Evolutionary conservation across 345 rosid species (phyloP).

Genomic region (Populus deltoides): DNA sequence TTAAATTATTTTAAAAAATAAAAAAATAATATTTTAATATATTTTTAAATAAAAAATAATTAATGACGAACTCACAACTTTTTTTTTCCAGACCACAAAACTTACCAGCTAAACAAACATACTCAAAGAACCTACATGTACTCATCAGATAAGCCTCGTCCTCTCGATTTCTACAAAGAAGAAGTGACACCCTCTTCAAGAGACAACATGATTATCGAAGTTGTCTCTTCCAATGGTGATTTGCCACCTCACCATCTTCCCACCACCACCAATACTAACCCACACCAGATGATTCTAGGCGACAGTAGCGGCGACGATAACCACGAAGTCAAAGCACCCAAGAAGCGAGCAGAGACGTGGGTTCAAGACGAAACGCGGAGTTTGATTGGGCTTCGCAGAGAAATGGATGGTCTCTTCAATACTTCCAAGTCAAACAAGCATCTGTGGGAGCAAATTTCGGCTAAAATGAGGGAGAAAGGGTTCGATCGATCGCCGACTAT

Average conservation of each 20-base stretch:
- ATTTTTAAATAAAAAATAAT: too few relatives aligned
- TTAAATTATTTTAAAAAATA: too few relatives aligned
- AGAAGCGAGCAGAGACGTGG: constrained; percentile 99
- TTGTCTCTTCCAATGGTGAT: constrained; percentile 55
- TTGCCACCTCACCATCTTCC: constrained; percentile 45
- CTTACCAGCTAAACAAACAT: too few relatives aligned
- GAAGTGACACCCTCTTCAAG: constrained; percentile 37
- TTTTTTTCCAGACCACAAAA: too few relatives aligned
- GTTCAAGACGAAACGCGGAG: constrained; percentile 90
- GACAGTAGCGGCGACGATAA: constrained; percentile 78
- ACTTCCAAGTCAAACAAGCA: constrained; percentile 97
- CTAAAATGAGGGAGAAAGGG: constrained; percentile 90
- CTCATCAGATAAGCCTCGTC: constrained; percentile 75
- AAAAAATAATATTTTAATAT: too few relatives aligned
- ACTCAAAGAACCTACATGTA: constrained; percentile 23
- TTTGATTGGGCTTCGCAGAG: constrained; percentile 69
- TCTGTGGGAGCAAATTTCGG: constrained; percentile 90
- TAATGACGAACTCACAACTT: too few relatives aligned
- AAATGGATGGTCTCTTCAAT: constrained; percentile 87
- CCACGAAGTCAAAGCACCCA: constrained; percentile 82
- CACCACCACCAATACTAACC: constrained; percentile 24
- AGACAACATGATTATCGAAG: constrained; percentile 80
- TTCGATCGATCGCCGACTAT: constrained; percentile 96
- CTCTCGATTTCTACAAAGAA: constrained; percentile 74
- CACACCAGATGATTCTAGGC: constrained; percentile 68